Base-by-base conservation (phyloP, 768 basidiomycete species). In the Lactifluus rugatus region DNA sequence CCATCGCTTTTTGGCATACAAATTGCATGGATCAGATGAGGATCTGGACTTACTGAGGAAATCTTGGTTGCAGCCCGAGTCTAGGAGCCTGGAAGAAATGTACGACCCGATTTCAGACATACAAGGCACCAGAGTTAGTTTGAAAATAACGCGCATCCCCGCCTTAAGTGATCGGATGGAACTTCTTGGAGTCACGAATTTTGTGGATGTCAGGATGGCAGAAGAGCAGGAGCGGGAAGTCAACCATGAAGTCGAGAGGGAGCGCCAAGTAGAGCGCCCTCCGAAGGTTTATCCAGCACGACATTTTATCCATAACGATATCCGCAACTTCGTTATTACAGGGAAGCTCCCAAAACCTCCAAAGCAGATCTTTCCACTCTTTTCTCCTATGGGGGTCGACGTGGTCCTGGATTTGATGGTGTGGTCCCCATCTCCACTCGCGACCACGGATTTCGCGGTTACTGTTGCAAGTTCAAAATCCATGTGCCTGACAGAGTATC, bases 151-250 rank as follows among this genome's bases (percentile, higher is more conserved):
- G n/a, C n/a, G n/a, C n/a, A n/a, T 55, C 16, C 46, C 46, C 1
- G 21, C 45, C 11, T 16, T 48, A 8, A 16, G 46, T 2, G 26
- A 31, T 2, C 36, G 54, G 17, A 13, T 55, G 34, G 11, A 37
- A 17, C 36, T 2, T 19, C 54, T 57, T 42, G 56, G 56, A 16
- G 28, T 42, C 9, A 28, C 39, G 11, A n/a, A 41, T n/a, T 11
- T 57, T 19, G 28, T 26, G 2, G 41, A 45, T 5, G 39, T 48
- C 25, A 26, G 48, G 28, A 48, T 57, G 39, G 47, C 56, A 1
- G 56, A 57, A 23, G 56, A 57, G 28, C 56, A 57, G 26, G 56
- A 57, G 8, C 47, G 56, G 6, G 56, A 57, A 23, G 39, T 57
- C 4, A 36, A 17, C n/a, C n/a, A n/a, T n/a, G n/a, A n/a, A n/a